Evolutionary conservation across 108 stramenopile genomes (phyloP).

Genomic region (Tribonema minus): DNA sequence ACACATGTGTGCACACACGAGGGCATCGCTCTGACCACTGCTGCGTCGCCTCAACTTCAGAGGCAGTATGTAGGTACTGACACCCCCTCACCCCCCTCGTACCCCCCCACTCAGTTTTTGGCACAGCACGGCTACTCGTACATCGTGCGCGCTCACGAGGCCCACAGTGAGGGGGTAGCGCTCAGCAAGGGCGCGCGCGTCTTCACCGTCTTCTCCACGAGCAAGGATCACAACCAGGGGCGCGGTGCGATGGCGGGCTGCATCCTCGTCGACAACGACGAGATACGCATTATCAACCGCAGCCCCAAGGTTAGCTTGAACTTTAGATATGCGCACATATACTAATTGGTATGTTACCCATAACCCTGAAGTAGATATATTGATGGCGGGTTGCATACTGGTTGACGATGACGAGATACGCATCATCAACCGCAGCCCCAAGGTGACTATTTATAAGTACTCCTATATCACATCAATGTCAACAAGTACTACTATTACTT

Average conservation of each 20-base stretch:
- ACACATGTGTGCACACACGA: too few relatives aligned
- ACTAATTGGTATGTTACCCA: too few relatives aligned
- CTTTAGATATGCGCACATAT: not conserved
- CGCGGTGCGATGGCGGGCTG: slow-evolving; percentile 55
- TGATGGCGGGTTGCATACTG: slow-evolving; percentile 50
- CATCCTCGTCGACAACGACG: slow-evolving; percentile 55
- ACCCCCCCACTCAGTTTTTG: slow-evolving; percentile 70
- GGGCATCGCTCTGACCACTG: too few relatives aligned
- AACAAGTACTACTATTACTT: not conserved
- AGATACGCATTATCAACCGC: slow-evolving; percentile 30
- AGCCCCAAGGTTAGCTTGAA: not conserved
- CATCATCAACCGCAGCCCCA: slow-evolving; percentile 12
- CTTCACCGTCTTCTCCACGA: slow-evolving; percentile 76
- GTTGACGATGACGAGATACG: slow-evolving; percentile 44
- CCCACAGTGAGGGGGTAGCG: slow-evolving; percentile 94
- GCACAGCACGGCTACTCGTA: slow-evolving; percentile 85
- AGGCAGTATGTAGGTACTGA: too few relatives aligned
- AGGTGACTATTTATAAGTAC: not conserved
- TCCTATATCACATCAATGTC: not conserved
- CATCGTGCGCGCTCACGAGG: slow-evolving; percentile 98
- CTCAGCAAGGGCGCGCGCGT: slow-evolving; percentile 90
- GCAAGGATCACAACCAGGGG: slow-evolving; percentile 60
- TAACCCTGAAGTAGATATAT: slow-evolving; percentile 25
- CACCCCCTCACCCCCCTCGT: too few relatives aligned
- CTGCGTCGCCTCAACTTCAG: too few relatives aligned